Evolutionary conservation across 2,329 filamentous ascomycete genomes (phyloP), one percentile per base, ranked within the genome.

Genomic region (Dactylellina sp.): DNA sequence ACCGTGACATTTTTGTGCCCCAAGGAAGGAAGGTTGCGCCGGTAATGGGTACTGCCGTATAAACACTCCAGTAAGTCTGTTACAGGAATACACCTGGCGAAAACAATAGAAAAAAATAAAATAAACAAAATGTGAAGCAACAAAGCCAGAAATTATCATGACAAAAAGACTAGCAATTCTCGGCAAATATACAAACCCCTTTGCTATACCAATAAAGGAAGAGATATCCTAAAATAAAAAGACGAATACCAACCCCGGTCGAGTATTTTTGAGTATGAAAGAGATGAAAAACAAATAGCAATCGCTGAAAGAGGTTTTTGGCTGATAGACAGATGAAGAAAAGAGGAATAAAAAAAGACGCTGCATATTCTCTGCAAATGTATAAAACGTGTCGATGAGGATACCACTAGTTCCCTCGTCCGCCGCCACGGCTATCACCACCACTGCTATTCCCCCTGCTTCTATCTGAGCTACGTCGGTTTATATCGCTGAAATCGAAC

Each of bases 401-500:
- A n/a, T 22, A 25, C 35, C 42, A 7, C 47, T 35, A 75, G 39
- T 49, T 63, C 6, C 57, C 57, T 28, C 59, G 25, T 22, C 40
- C 53, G 6, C 57, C 40, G 18, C 65, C 75, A 35, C 76, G 55
- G 22, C 76, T 57, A 20, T 64, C 63, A n/a, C 46, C 76, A 32
- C 64, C 63, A 46, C 61, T 57, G 46, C 57, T 57, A 20, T 75
- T 76, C 40, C 61, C 77, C 35, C 70, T 24, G 40, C 70, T 65
- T 56, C 70, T 74, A 28, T 78, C 77, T n/a, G 70, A 62, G 55
- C 77, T 78, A 25, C 75, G 75, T 57, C 77, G 71, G 11, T 75
- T 76, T 65, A 77, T 76, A 49, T 79, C 78, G 35, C 77, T 78
- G 71, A 79, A 78, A 49, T 77, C 75, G 66, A 79, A 79, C 32